A percentile compares a stretch with the other conserved stretches of the same genome.
Conservation (phyloP, 2,329 filamentous ascomycete species). For the Escovopsis sp. region DNA sequence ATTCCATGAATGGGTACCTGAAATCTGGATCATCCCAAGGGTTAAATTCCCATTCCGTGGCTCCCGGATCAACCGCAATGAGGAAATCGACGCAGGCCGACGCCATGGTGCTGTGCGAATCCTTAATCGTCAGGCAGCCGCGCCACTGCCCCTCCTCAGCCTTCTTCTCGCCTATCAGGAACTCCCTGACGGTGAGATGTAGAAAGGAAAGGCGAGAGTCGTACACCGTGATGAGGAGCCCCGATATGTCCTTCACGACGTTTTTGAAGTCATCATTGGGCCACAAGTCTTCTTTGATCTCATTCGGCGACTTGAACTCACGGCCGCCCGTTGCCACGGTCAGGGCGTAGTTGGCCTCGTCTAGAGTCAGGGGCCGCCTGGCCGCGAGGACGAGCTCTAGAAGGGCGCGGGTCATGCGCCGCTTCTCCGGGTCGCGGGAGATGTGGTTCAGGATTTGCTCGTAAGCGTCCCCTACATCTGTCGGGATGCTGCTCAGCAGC, state of each 20-base stretch:
- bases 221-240: conserved; percentile 1
- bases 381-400: conserved; percentile 1
- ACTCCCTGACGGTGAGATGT: conserved; percentile 3
- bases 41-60: too few relatives aligned
- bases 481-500: conserved; percentile 7
- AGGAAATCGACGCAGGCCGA: not conserved
- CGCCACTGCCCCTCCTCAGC: not conserved
- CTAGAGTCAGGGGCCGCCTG: conserved; percentile 1
- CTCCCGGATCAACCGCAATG: not conserved
- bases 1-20: not conserved
- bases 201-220: conserved; percentile 1
- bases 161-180: conserved; percentile 2
- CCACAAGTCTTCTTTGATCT: not conserved
- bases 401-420: not conserved
- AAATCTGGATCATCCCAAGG: too few relatives aligned
- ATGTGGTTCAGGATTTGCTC: conserved; percentile 10
- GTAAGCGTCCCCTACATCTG: conserved; percentile 11
- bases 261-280: not conserved
- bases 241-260: not conserved
- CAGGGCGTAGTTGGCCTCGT: conserved; percentile 2
- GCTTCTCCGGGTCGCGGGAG: not conserved
- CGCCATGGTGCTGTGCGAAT: not conserved
- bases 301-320: not conserved
- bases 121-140: not conserved
- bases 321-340: not conserved